A percentile compares a stretch with the other conserved stretches of the same genome.
Evolutionary conservation across 2,329 filamentous ascomycete species (phyloP).

Genomic region (Colletotrichum sp.): DNA sequence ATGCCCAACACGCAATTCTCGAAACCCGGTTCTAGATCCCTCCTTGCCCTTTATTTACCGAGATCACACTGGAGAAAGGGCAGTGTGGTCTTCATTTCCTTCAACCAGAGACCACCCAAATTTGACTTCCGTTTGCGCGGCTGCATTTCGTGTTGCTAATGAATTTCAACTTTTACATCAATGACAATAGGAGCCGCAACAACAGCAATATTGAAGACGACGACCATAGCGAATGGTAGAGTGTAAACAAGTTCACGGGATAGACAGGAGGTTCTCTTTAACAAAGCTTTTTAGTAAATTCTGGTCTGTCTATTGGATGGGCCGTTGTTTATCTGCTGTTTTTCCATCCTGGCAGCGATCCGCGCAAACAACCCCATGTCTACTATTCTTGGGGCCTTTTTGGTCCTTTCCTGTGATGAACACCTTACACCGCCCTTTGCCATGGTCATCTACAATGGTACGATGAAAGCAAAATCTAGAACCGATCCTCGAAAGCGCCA

Average conservation of each 20-base stretch:
- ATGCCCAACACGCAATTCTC: neutral
- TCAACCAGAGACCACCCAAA: neutral
- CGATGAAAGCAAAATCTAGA: neutral
- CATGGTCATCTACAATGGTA: neutral
- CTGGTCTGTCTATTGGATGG: neutral
- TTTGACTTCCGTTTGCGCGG: neutral
- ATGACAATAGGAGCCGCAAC: neutral
- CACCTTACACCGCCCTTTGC: slow-evolving; percentile 2
- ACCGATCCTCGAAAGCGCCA: neutral
- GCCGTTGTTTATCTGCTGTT: neutral
- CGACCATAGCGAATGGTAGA: accelerated
- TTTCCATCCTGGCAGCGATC: slow-evolving; percentile 4
- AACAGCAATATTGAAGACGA: neutral
- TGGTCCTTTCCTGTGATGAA: neutral
- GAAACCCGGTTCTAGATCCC: neutral
- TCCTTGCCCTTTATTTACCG: neutral
- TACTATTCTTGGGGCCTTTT: neutral
- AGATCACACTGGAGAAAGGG: neutral
- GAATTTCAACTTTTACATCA: neutral
- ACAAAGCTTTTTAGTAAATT: neutral
- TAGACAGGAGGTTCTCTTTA: neutral
- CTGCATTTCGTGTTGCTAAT: neutral
- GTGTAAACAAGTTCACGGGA: neutral
- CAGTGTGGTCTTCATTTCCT: neutral
- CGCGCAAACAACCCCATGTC: neutral